Conservation (phyloP, 352 stramenopile genomes). For the Phytophthora ramorum region DNA sequence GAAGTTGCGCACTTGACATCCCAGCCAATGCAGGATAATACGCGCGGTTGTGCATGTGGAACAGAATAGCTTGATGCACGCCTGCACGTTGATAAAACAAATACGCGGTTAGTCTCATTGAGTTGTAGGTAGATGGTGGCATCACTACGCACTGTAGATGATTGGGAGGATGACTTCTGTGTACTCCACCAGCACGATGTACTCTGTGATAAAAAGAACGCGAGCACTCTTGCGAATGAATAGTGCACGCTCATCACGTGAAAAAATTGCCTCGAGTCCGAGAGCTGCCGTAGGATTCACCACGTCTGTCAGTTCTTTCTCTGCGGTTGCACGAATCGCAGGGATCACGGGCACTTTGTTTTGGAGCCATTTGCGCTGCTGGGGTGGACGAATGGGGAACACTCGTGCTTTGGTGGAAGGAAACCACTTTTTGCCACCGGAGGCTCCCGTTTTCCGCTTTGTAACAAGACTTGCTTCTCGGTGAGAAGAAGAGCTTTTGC, state of each 20-base stretch:
- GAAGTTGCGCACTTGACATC: constrained; percentile 8
- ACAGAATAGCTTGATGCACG: constrained; percentile 18
- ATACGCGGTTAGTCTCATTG: neutral
- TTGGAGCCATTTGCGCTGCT: neutral
- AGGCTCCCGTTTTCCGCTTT: neutral
- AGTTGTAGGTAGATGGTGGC: neutral
- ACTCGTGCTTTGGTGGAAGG: constrained; percentile 7
- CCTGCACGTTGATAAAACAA: neutral
- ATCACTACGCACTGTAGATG: constrained; percentile 35
- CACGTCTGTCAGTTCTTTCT: neutral
- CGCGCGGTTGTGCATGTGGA: constrained; percentile 32
- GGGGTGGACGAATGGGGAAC: constrained; percentile 13
- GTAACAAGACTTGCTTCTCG: neutral
- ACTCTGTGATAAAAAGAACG: constrained; percentile 51
- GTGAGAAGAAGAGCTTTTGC: neutral
- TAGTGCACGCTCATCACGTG: constrained; percentile 16
- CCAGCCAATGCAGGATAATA: constrained; percentile 22
- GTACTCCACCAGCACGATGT: constrained; percentile 51
- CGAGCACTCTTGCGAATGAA: constrained; percentile 38
- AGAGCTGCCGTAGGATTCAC: neutral
- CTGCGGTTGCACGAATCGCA: neutral
- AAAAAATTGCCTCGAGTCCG: constrained; percentile 25
- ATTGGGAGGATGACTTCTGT: constrained; percentile 43
- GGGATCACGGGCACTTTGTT: neutral
- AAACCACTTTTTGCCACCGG: neutral